Base-by-base conservation (phyloP, 768 basidiomycete genomes). In the Clitopilus passeckerianus region DNA sequence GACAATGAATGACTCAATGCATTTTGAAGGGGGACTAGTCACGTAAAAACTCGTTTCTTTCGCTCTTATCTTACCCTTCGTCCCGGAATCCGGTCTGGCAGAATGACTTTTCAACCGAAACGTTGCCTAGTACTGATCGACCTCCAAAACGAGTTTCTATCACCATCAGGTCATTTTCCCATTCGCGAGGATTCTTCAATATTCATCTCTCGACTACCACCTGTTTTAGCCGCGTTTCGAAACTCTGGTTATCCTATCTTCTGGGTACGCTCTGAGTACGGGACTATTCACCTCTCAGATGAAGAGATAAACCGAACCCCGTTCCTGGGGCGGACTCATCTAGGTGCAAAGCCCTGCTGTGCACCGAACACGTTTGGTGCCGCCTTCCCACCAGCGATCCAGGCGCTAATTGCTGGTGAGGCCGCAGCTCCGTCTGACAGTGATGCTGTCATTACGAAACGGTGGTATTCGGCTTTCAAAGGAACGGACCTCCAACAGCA, bases 131-230 rank as follows among this genome's bases (percentile, higher is more conserved):
- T 70, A n/a, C 57, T 72, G 24, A 59, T 71, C 37, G 67, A 72
- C 58, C 60, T 69, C 16, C 70, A 71, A 59, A 69, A 70, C 55
- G 70, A 70, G 34, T 73, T 68, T 55, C 61, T 68, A 35, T 64
- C 65, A 0, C 20, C 62, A 15, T 53, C 35, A 24, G 71, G 65
- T 16, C 63, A 60, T 50, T 72, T 67, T 35, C 64, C 62, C 30
- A 63, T 69, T n/a, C 57, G 65, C 57, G 57, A 59, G 34, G 27
- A 60, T 44, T 62, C 64, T 20, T 58, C 60, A 20, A 41, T 64
- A 20, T 66, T 70, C 12, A 57, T 68, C 33, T 43, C 58, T 23
- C 66, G 61, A 12, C 50, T 71, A 8, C 46, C 50, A 18, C 56
- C 57, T 41, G 56, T 65, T n/a, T 22, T 58, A 20, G 58, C 57